These are phyloP conservation scores for Ceratobasidium sp. DNA, from an alignment of 1,284 basidiomycete species.

Conservation along the genomic window DNA sequence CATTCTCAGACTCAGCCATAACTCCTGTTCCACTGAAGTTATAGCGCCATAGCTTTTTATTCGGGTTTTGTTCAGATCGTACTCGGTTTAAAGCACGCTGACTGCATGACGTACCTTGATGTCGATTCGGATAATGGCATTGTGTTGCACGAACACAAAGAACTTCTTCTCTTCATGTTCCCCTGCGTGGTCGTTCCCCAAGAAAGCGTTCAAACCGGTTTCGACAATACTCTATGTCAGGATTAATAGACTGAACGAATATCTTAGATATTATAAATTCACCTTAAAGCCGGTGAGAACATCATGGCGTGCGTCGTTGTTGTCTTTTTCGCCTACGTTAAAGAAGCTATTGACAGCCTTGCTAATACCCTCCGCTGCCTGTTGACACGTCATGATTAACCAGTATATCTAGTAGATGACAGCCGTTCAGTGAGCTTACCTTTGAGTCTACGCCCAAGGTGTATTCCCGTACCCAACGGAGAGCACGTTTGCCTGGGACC, in stretches of 20 bases:
- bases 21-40: slow-evolving; percentile 41
- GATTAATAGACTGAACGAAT: background rate
- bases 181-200: slow-evolving; percentile 42
- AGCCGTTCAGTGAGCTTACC: background rate
- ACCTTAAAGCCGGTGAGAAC: slow-evolving; percentile 40
- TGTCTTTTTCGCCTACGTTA: background rate
- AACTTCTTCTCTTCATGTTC: slow-evolving; percentile 47
- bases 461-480: slow-evolving; percentile 42
- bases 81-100: too few relatives aligned
- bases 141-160: slow-evolving; percentile 48
- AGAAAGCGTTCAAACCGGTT: slow-evolving; percentile 25
- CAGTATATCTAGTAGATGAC: too few relatives aligned
- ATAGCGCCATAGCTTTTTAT: slow-evolving; percentile 45
- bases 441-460: slow-evolving; percentile 9
- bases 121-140: slow-evolving; percentile 47
- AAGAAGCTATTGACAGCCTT: slow-evolving; percentile 42
- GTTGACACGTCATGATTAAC: background rate
- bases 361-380: slow-evolving; percentile 18
- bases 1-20: slow-evolving; percentile 39
- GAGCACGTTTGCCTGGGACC: slow-evolving; percentile 38
- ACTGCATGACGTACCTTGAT: slow-evolving; percentile 32
- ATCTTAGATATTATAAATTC: background rate
- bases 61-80: background rate
- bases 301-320: background rate
- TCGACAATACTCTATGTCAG: slow-evolving; percentile 11